Evolutionary conservation across 192 early-diverging fungal species (phyloP).

Genomic region (Coemansia sp.): DNA sequence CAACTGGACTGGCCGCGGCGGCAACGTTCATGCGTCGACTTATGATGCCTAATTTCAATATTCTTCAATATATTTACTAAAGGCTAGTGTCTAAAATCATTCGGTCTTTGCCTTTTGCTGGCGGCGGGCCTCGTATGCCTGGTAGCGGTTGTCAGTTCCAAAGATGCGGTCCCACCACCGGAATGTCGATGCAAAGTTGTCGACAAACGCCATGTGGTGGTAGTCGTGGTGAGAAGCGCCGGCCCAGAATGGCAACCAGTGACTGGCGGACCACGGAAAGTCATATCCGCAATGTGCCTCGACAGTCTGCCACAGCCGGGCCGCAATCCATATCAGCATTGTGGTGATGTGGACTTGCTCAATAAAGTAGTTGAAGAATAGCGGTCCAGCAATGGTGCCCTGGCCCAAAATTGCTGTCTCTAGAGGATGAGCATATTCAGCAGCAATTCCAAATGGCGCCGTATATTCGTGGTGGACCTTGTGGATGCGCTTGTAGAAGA

Average conservation of each 20-base stretch:
- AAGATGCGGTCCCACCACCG: slow-evolving; percentile 87
- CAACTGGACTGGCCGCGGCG: slow-evolving; percentile 98
- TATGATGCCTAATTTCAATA: slow-evolving; percentile 60
- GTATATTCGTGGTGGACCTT: slow-evolving; percentile 76
- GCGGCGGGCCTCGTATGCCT: slow-evolving; percentile 51
- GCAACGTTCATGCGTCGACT: slow-evolving; percentile 67
- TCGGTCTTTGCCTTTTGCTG: slow-evolving; percentile 24
- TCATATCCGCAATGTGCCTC: slow-evolving; percentile 77
- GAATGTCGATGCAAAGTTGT: slow-evolving; percentile 75
- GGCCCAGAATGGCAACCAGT: slow-evolving; percentile 86
- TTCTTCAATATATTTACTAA: not conserved
- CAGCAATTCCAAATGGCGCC: slow-evolving; percentile 71
- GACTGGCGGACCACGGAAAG: slow-evolving; percentile 80
- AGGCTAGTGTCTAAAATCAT: not conserved
- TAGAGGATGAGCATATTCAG: slow-evolving; percentile 72
- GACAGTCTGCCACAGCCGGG: slow-evolving; percentile 63
- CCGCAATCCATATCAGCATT: slow-evolving; percentile 68
- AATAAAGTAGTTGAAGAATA: slow-evolving; percentile 57
- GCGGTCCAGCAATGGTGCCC: slow-evolving; percentile 60
- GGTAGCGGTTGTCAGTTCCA: slow-evolving; percentile 78
- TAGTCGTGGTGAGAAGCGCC: slow-evolving; percentile 75
- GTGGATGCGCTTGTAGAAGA: slow-evolving; percentile 74
- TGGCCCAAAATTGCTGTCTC: slow-evolving; percentile 68
- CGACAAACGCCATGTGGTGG: slow-evolving; percentile 67
- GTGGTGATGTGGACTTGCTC: slow-evolving; percentile 67